Conservation (phyloP, 1,284 basidiomycete genomes). For the Leccinum subrobustum region DNA sequence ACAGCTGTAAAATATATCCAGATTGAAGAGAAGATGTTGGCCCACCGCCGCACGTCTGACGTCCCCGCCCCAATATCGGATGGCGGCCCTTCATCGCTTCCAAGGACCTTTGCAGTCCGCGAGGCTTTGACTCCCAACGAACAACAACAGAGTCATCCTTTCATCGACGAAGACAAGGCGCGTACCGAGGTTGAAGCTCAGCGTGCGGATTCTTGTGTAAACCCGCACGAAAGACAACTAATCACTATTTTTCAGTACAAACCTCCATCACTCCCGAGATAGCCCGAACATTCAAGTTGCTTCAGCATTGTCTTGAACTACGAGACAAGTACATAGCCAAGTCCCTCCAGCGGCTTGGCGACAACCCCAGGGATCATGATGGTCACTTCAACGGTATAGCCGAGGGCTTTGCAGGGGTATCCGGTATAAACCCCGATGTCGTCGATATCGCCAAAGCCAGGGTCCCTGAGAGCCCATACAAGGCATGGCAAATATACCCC, state of each 20-base stretch:
- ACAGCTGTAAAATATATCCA: constrained; percentile 28
- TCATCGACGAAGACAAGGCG: constrained; percentile 40
- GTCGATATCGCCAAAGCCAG: constrained; percentile 40
- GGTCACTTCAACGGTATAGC: constrained; percentile 64
- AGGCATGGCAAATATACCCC: constrained; percentile 87
- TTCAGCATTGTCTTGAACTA: constrained; percentile 81
- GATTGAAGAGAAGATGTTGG: constrained; percentile 73
- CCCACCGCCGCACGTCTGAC: constrained; percentile 52
- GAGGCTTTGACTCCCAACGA: constrained; percentile 31
- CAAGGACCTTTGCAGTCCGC: constrained; percentile 39
- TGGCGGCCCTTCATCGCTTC: constrained; percentile 35
- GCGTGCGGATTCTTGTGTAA: constrained; percentile 12
- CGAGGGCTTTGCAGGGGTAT: constrained; percentile 60
- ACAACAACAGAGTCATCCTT: constrained; percentile 20
- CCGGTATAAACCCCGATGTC: constrained; percentile 60
- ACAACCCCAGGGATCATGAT: constrained; percentile 90
- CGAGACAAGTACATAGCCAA: constrained; percentile 90
- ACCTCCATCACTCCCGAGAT: constrained; percentile 52
- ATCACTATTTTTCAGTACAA: constrained; percentile 32
- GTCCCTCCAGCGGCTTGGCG: constrained; percentile 85
- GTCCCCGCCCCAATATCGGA: constrained; percentile 41
- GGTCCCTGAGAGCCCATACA: constrained; percentile 35
- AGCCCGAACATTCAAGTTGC: constrained; percentile 51
- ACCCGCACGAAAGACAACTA: constrained; percentile 6
- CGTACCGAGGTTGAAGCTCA: constrained; percentile 30